A percentile compares a stretch with the other conserved stretches of the same genome.
phyloP scores from a whole-genome alignment of 2,329 filamentous ascomycete species.

The Botrytis galanthina region DNA sequence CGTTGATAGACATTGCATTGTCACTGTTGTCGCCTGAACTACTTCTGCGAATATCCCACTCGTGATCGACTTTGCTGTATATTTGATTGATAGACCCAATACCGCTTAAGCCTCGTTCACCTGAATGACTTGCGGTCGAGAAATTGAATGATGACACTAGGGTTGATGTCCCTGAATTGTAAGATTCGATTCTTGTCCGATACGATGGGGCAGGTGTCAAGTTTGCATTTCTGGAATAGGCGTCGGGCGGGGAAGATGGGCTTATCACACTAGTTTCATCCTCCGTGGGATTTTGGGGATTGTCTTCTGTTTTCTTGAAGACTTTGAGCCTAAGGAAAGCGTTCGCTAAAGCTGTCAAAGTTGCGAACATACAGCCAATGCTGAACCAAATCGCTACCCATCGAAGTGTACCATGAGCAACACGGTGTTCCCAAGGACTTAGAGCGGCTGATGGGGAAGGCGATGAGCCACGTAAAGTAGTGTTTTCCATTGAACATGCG shows the following conservation, averaged over 20 bases:
- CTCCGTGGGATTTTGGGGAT: not conserved
- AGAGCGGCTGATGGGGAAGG: not conserved
- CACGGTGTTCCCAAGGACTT: slow-evolving; percentile 15
- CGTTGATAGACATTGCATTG: not conserved
- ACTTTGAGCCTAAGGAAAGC: slow-evolving; percentile 17
- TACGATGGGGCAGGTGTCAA: slow-evolving; percentile 13
- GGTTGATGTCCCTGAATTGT: not conserved
- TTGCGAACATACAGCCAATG: not conserved
- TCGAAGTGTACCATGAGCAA: slow-evolving; percentile 17
- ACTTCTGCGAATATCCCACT: not conserved
- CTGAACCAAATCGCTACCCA: slow-evolving; percentile 21
- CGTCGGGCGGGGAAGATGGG: slow-evolving; percentile 1
- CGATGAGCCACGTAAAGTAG: slow-evolving; percentile 22
- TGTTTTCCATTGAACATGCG: slow-evolving; percentile 38
- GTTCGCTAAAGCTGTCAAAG: slow-evolving; percentile 10
- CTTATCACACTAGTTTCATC: not conserved
- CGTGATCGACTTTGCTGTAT: slow-evolving; percentile 4
- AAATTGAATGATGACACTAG: not conserved
- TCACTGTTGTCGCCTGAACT: not conserved
- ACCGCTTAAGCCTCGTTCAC: not conserved
- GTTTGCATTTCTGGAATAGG: slow-evolving; percentile 1
- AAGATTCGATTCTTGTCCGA: slow-evolving; percentile 15
- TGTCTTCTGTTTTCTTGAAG: slow-evolving; percentile 6
- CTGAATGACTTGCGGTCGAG: not conserved
- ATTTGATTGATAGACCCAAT: slow-evolving; percentile 13